phyloP scores from a whole-genome alignment of 1,284 basidiomycete species.

The Ceratobasidium sp. region DNA sequence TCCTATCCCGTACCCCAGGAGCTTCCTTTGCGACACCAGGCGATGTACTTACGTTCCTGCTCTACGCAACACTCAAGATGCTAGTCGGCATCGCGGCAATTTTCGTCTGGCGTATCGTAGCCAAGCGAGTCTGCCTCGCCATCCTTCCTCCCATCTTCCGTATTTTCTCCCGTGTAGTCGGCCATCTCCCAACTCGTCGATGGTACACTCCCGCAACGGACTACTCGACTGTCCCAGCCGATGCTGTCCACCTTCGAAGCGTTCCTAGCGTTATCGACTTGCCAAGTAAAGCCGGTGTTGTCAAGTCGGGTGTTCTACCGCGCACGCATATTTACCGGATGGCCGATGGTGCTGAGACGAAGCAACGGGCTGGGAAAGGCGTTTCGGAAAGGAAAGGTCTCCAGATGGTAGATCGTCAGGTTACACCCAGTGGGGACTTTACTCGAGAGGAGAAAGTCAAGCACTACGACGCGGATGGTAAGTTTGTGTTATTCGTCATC shows the following conservation, averaged over 20 bases:
- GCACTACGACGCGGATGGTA: conserved; percentile 90
- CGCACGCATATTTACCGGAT: conserved; percentile 45
- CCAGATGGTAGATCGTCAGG: conserved; percentile 44
- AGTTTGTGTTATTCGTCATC: conserved; percentile 52
- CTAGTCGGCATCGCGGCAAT: conserved; percentile 68
- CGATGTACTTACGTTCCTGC: conserved; percentile 28
- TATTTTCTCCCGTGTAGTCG: conserved; percentile 65
- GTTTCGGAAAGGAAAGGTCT: conserved; percentile 34
- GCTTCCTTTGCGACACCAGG: not conserved
- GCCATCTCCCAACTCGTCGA: conserved; percentile 77
- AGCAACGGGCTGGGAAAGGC: conserved; percentile 36
- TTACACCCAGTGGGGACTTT: conserved; percentile 53
- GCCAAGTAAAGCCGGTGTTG: conserved; percentile 55
- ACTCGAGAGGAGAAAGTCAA: conserved; percentile 59
- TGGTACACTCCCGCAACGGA: conserved; percentile 92
- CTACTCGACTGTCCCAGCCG: conserved; percentile 75
- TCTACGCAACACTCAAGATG: conserved; percentile 69
- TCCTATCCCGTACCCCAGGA: conserved; percentile 38
- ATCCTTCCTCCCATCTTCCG: conserved; percentile 87
- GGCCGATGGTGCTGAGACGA: conserved; percentile 26
- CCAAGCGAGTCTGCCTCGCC: conserved; percentile 79
- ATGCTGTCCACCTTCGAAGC: conserved; percentile 69
- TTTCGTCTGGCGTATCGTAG: conserved; percentile 86
- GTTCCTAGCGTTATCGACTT: conserved; percentile 90
- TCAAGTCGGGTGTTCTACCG: conserved; percentile 43